Evolutionary conservation across 352 stramenopile genomes (phyloP).

Genomic region (Thraustotheca clavata): DNA sequence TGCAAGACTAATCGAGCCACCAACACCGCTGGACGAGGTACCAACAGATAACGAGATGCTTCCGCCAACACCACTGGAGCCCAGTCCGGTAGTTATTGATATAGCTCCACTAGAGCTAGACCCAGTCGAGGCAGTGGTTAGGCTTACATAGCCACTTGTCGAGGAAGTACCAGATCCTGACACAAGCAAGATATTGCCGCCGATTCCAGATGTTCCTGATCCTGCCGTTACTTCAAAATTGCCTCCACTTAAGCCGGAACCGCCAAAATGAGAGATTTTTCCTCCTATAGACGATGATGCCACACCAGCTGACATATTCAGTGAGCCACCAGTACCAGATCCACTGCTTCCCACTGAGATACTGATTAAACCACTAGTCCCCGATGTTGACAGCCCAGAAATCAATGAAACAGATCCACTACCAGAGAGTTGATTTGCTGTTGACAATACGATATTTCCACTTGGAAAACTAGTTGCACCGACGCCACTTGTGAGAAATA

Average conservation of each 20-base stretch:
- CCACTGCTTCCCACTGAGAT: conserved; percentile 50
- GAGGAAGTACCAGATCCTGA: conserved; percentile 31
- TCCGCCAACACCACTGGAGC: conserved; percentile 48
- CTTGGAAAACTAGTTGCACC: conserved; percentile 45
- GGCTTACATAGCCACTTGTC: conserved; percentile 24
- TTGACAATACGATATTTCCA: conserved; percentile 36
- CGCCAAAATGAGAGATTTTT: conserved; percentile 37
- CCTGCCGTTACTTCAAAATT: conserved; percentile 68
- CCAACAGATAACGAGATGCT: conserved; percentile 35
- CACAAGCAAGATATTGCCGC: conserved; percentile 48
- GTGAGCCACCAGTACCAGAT: conserved; percentile 44
- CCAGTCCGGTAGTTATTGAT: conserved; percentile 34
- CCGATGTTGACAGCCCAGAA: conserved; percentile 41
- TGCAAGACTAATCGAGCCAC: conserved; percentile 48
- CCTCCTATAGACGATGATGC: conserved; percentile 45
- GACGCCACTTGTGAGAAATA: conserved; percentile 38
- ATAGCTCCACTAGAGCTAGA: conserved; percentile 51
- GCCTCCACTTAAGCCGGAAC: conserved; percentile 65
- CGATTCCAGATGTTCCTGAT: conserved; percentile 30
- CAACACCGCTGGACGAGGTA: conserved; percentile 43
- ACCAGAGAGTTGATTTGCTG: conserved; percentile 18
- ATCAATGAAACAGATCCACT: conserved; percentile 30
- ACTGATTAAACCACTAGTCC: conserved; percentile 48
- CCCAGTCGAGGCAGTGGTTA: not conserved
- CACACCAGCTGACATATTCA: conserved; percentile 53